phyloP scores from a whole-genome alignment of 2,329 filamentous ascomycete genomes.

The Helotiales sp. region DNA sequence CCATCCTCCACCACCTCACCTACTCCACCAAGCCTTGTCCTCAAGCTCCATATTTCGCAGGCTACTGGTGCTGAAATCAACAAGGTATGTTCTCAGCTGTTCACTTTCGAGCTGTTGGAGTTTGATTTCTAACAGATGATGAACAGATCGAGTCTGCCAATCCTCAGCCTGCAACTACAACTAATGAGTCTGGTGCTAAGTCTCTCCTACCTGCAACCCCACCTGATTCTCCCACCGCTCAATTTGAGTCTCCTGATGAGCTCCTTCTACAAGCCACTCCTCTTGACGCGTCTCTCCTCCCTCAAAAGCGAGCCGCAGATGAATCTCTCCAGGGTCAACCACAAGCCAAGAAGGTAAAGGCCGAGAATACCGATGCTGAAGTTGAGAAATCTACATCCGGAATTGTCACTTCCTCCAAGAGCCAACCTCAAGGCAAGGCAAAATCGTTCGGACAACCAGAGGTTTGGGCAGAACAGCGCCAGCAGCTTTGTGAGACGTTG shows the following conservation, averaged over 20 bases:
- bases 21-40: neutral
- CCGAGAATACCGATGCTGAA: neutral
- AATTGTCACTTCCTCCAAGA: neutral
- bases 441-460: constrained; percentile 46
- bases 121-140: neutral
- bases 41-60: neutral
- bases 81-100: neutral
- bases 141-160: neutral
- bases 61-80: neutral
- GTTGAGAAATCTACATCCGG: neutral
- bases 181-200: too few relatives aligned
- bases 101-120: neutral
- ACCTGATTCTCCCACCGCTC: neutral
- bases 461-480: constrained; percentile 62
- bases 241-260: too few relatives aligned
- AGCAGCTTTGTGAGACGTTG: constrained; percentile 66
- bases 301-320: neutral
- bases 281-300: neutral
- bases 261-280: too few relatives aligned
- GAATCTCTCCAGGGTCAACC: neutral
- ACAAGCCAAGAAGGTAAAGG: constrained; percentile 9
- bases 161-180: neutral
- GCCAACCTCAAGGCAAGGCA: constrained; percentile 29
- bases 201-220: too few relatives aligned
- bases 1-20: too few relatives aligned